Conservation (phyloP, 176 grass and related monocot species). For the Musa itinerans region DNA sequence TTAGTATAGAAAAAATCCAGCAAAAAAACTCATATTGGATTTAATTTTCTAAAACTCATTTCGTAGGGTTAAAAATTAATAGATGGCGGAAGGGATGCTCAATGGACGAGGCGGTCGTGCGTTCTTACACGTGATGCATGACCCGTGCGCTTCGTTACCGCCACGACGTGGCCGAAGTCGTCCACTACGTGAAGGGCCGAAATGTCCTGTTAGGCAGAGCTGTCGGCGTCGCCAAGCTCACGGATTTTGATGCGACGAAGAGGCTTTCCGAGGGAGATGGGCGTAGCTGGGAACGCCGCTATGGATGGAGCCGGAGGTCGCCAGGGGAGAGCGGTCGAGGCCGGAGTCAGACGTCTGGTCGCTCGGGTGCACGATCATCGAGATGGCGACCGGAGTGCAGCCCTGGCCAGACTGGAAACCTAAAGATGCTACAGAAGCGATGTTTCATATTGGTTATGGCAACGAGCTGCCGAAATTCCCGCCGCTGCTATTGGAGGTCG, state of each 20-base stretch:
- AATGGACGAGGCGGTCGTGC: slow-evolving; percentile 30
- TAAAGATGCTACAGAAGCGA: slow-evolving; percentile 34
- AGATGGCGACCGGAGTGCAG: slow-evolving; percentile 52
- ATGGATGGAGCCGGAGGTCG: slow-evolving; percentile 95
- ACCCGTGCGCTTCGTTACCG: slow-evolving; percentile 54
- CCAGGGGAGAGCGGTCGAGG: slow-evolving; percentile 39
- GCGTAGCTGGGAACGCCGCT: slow-evolving; percentile 41
- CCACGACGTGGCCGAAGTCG: slow-evolving; percentile 51
- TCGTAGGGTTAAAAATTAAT: no score
- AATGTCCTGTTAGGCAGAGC: slow-evolving; percentile 48
- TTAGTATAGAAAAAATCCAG: no score
- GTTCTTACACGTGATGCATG: slow-evolving; percentile 31
- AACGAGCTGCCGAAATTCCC: slow-evolving; percentile 49
- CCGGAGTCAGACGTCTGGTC: slow-evolving; percentile 81
- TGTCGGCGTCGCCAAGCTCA: slow-evolving; percentile 42
- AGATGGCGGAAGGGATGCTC: background rate
- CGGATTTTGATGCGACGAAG: slow-evolving; percentile 65
- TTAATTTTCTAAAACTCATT: no score
- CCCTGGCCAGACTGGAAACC: slow-evolving; percentile 45
- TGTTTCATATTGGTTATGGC: slow-evolving; percentile 47
- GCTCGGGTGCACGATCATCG: slow-evolving; percentile 74
- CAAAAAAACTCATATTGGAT: no score
- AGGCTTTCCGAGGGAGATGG: slow-evolving; percentile 16
- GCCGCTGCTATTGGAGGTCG: slow-evolving; percentile 29
- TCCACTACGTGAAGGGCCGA: slow-evolving; percentile 85